A percentile compares a stretch with the other conserved stretches of the same genome.
phyloP scores from a whole-genome alignment of 352 stramenopile genomes.

The Globisporangium parvum region DNA sequence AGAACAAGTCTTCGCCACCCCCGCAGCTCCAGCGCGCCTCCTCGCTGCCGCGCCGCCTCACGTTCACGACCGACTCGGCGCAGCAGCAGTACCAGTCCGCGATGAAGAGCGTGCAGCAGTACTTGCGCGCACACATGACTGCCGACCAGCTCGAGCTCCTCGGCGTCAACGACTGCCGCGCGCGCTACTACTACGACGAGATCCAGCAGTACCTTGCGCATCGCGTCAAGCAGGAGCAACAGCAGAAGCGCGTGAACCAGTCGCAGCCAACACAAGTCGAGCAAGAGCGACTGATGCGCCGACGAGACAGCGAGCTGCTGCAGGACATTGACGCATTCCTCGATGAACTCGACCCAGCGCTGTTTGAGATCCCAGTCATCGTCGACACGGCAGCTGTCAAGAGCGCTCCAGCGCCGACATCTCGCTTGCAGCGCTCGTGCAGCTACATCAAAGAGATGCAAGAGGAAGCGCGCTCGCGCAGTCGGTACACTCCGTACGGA shows the following conservation, averaged over 20 bases:
- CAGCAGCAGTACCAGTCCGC: conserved; percentile 33
- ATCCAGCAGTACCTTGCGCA: conserved; percentile 51
- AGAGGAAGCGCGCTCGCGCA: conserved; percentile 7
- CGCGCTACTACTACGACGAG: conserved; percentile 46
- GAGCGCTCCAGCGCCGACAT: background rate
- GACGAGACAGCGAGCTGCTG: conserved; percentile 24
- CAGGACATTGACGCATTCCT: conserved; percentile 23
- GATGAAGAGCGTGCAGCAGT: conserved; percentile 50
- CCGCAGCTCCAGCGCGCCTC: background rate
- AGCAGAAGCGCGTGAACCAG: background rate
- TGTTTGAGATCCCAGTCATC: conserved; percentile 22
- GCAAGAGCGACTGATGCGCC: background rate
- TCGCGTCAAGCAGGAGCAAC: conserved; percentile 17
- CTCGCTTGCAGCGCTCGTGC: conserved; percentile 12
- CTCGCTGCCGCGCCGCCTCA: conserved; percentile 11
- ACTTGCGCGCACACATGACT: conserved; percentile 31
- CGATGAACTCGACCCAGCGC: conserved; percentile 44
- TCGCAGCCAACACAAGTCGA: background rate
- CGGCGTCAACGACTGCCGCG: conserved; percentile 43
- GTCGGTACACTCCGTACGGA: background rate
- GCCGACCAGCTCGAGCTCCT: conserved; percentile 31
- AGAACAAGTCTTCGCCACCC: background rate
- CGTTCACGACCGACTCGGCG: conserved; percentile 12
- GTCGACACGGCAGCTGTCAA: conserved; percentile 1
- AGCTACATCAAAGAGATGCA: conserved; percentile 20